These are phyloP conservation scores for Suillus cothurnatus DNA, from an alignment of 768 basidiomycete species.

Conservation along the genomic window DNA sequence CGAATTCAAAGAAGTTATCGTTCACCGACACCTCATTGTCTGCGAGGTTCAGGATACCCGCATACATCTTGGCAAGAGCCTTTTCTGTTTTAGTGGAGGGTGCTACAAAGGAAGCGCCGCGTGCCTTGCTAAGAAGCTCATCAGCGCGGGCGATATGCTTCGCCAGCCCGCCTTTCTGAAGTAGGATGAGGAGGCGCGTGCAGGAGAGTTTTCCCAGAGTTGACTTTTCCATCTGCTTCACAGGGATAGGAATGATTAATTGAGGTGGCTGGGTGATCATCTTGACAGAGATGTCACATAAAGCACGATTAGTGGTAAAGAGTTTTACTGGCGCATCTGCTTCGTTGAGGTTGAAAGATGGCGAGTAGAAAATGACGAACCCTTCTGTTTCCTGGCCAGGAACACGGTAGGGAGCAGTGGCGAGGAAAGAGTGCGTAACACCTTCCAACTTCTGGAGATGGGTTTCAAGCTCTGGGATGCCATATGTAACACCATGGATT, in stretches of 20 bases:
- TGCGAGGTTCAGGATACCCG: constrained; percentile 32
- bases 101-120: constrained; percentile 24
- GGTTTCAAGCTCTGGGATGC: constrained; percentile 37
- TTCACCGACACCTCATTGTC: constrained; percentile 26
- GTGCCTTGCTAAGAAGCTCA: constrained; percentile 23
- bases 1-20: constrained; percentile 43
- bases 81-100: constrained; percentile 31
- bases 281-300: constrained; percentile 32
- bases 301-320: constrained; percentile 29
- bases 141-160: constrained; percentile 33
- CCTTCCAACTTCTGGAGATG: constrained; percentile 40
- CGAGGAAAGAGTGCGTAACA: constrained; percentile 33
- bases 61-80: constrained; percentile 31
- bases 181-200: constrained; percentile 37
- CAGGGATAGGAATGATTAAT: constrained; percentile 40
- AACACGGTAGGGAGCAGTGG: constrained; percentile 39
- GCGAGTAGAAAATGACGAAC: constrained; percentile 41
- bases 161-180: constrained; percentile 37
- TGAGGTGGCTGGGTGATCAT: constrained; percentile 39
- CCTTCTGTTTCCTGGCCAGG: constrained; percentile 42
- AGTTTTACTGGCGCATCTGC: constrained; percentile 28
- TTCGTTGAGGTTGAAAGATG: constrained; percentile 24
- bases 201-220: constrained; percentile 48
- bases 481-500: constrained; percentile 42
- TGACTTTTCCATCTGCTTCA: constrained; percentile 41